phyloP scores from a whole-genome alignment of 345 rosid genomes.

The Eucalyptus shirleyi region DNA sequence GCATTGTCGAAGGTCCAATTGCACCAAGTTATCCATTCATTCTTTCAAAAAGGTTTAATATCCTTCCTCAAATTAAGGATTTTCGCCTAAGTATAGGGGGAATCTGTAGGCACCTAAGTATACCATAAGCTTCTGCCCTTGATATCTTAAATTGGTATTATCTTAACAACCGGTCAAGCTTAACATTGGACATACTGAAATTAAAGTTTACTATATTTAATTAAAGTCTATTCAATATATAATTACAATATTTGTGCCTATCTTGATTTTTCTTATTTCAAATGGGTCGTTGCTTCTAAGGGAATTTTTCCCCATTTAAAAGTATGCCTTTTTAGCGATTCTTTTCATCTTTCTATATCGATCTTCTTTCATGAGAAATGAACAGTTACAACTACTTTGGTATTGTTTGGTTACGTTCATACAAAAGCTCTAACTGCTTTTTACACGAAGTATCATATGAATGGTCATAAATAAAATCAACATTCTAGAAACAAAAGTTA shows the following conservation, averaged over 20 bases:
- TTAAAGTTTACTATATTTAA: no score
- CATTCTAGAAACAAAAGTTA: no score
- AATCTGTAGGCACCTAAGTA: not conserved
- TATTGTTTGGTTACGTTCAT: no score
- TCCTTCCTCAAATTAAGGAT: no score
- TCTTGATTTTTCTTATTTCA: not conserved
- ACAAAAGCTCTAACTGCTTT: no score
- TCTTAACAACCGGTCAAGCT: not conserved
- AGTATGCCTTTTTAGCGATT: no score
- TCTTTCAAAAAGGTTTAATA: not conserved
- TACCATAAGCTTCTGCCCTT: not conserved
- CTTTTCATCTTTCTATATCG: no score
- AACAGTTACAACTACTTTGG: no score
- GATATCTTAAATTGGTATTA: not conserved
- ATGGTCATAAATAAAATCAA: no score
- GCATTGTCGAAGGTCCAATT: accelerated
- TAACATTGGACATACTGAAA: not conserved
- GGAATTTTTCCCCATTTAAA: no score
- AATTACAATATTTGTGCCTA: not conserved
- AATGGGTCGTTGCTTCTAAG: not conserved
- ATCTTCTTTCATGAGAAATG: no score
- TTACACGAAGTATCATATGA: no score
- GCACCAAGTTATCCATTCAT: not conserved
- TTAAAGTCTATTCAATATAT: not conserved
- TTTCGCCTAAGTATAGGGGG: accelerated